phyloP scores from a whole-genome alignment of 2,329 filamentous ascomycete genomes.

The Tolypocladium amazonense region DNA sequence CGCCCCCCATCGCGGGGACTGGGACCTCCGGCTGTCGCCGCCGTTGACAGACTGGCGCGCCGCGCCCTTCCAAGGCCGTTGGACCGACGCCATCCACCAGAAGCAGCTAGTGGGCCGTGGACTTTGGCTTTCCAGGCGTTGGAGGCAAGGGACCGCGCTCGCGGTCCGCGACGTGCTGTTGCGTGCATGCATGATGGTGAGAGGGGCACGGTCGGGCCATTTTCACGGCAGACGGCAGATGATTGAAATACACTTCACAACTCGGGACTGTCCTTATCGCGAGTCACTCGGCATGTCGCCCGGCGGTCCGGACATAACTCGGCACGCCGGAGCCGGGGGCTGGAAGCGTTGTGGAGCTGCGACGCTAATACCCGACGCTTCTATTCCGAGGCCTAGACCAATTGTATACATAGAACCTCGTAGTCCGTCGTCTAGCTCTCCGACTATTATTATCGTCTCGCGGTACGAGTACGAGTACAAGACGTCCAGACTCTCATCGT shows the following conservation, averaged over 20 bases:
- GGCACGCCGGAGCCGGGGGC: not conserved
- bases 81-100: not conserved
- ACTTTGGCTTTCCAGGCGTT: not conserved
- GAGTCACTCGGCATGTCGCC: not conserved
- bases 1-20: not conserved
- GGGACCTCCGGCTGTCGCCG: not conserved
- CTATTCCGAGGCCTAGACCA: not conserved
- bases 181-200: too few relatives aligned
- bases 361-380: not conserved
- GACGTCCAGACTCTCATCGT: too few relatives aligned
- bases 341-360: not conserved
- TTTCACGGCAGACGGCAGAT: not conserved
- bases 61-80: not conserved
- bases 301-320: not conserved
- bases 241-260: too few relatives aligned
- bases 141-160: too few relatives aligned
- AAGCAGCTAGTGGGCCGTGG: not conserved
- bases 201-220: too few relatives aligned
- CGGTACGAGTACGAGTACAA: too few relatives aligned
- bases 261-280: not conserved
- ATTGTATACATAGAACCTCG: too few relatives aligned
- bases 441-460: too few relatives aligned
- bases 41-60: not conserved
- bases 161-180: too few relatives aligned
- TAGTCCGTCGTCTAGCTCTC: too few relatives aligned